Base-by-base conservation (phyloP, 352 stramenopile genomes). In the Phytophthora podocarpi region DNA sequence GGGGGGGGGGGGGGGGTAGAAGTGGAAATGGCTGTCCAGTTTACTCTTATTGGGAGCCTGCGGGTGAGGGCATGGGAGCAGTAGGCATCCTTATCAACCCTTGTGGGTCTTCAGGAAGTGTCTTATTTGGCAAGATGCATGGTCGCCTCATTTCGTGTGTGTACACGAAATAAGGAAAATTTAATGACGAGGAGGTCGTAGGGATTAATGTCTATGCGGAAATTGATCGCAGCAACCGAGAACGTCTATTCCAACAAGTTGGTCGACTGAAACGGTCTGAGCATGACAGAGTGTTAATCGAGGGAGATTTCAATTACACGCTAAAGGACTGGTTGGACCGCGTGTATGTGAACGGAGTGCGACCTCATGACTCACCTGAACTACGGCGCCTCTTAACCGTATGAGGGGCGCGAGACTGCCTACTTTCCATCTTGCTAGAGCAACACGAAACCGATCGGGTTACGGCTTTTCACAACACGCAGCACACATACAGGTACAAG, bases 291-390 rank as follows among this genome's bases (percentile, higher is more conserved):
- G 24, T 48, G 4, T n/a, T 48, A 4, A 10, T 35, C 12, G 41
- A 23, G 6, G 41, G 41, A 32, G 41, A 48, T 11, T 48, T 48
- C 24, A 48, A 48, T 21, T 48, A 23, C n/a, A 48, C 41, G 2
- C 24, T 48, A 2, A 23, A 48, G 9, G 23, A n/a, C 0, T 3
- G 27, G 24, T 9, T 26, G 9, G 41, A 34, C 13, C 10, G 41
- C 5, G 35, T 1, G 4, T 34, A 35, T 10, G 2, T 5, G 2
- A 7, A 7, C 5, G 15, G 5, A 10, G 35, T 21, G 35, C 35
- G 2, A 10, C 9, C n/a, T 20, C 35, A 41, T 41, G 35, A 21
- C 35, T 41, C 35, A 5, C n/a, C 35, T 2, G 31, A 36, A 36
- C 10, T 36, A 36, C 31, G 31, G 4, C 31, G 31, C 12, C 31